Percentiles rank a stretch among this genome's conserved stretches.
Evolutionary conservation across 1,284 basidiomycete genomes (phyloP).

Genomic region (Earliella scabrosa): DNA sequence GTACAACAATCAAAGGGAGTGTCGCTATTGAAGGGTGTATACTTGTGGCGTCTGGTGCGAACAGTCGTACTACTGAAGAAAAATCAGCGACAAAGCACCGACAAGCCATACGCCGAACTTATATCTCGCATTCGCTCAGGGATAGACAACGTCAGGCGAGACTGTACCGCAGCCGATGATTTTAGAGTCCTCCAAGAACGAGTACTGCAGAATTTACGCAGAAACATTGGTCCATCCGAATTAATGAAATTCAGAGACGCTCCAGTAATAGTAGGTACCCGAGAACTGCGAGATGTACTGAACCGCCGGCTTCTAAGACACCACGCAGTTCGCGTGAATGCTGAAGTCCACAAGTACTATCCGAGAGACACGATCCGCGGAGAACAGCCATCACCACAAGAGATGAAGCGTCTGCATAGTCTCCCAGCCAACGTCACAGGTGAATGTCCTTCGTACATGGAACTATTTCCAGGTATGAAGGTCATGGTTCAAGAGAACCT

Average conservation of each 20-base stretch:
- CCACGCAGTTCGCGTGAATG: background rate
- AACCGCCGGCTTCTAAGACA: background rate
- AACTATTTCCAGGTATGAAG: background rate
- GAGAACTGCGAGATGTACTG: background rate
- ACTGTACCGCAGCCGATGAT: background rate
- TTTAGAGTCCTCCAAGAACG: background rate
- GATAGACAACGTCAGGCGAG: background rate
- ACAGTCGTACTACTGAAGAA: background rate
- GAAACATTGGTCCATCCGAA: background rate
- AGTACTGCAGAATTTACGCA: background rate
- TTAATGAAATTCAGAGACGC: background rate
- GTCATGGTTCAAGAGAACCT: too few relatives aligned
- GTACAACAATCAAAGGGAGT: background rate
- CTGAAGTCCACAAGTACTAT: background rate
- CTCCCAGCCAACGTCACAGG: background rate
- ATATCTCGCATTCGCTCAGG: background rate
- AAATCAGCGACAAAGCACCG: background rate
- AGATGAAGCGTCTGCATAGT: background rate
- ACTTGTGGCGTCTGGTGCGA: background rate
- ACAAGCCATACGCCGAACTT: background rate
- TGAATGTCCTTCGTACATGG: background rate
- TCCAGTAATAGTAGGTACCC: background rate
- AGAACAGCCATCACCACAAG: too few relatives aligned
- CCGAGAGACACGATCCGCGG: background rate
- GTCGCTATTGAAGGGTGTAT: background rate